A percentile compares a stretch with the other conserved stretches of the same genome.
Conservation (phyloP, 495 filamentous ascomycete species). For the Evansstolkia leycettana region DNA sequence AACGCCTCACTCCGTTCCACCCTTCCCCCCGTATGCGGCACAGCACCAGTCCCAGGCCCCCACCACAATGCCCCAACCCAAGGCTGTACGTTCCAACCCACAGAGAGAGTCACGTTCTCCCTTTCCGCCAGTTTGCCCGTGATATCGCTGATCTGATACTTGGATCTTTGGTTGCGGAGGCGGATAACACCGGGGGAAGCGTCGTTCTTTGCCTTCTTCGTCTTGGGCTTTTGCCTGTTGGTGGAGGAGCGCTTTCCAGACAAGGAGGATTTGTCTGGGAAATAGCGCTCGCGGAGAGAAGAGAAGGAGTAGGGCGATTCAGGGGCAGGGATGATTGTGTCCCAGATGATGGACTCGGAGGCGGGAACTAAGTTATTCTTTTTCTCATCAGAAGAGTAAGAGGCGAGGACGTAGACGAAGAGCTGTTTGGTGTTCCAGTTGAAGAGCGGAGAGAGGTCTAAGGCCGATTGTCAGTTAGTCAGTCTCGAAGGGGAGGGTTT, state of each 20-base stretch:
- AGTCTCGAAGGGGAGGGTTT: too few relatives aligned
- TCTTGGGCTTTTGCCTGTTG: slow-evolving; percentile 10
- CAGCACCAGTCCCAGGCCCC: slow-evolving; percentile 41
- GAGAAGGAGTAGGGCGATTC: slow-evolving; percentile 41
- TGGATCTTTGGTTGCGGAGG: slow-evolving; percentile 69
- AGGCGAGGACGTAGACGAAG: slow-evolving; percentile 87
- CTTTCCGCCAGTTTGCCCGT: slow-evolving; percentile 57
- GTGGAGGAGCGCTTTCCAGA: slow-evolving; percentile 7
- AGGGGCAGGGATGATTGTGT: slow-evolving; percentile 70
- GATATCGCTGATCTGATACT: slow-evolving; percentile 90
- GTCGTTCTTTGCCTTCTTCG: slow-evolving; percentile 11
- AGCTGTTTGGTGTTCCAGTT: slow-evolving; percentile 99
- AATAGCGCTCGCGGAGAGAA: slow-evolving; percentile 21
- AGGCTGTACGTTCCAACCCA: slow-evolving; percentile 95
- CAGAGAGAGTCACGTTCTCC: slow-evolving; percentile 59
- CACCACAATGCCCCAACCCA: slow-evolving; percentile 86
- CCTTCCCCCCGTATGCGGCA: slow-evolving; percentile 51
- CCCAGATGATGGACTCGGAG: slow-evolving; percentile 84
- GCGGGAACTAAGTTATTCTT: slow-evolving; percentile 18
- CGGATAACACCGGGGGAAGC: slow-evolving; percentile 45
- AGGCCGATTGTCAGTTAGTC: too few relatives aligned
- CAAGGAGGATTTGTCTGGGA: slow-evolving; percentile 11
- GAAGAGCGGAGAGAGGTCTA: slow-evolving; percentile 79
- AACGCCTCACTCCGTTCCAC: slow-evolving; percentile 55
- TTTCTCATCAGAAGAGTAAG: slow-evolving; percentile 51